Percentiles rank a stretch among this genome's conserved stretches.
phyloP scores from a whole-genome alignment of 2,329 filamentous ascomycete species.

The Paracorniculantispora psalliotae region DNA sequence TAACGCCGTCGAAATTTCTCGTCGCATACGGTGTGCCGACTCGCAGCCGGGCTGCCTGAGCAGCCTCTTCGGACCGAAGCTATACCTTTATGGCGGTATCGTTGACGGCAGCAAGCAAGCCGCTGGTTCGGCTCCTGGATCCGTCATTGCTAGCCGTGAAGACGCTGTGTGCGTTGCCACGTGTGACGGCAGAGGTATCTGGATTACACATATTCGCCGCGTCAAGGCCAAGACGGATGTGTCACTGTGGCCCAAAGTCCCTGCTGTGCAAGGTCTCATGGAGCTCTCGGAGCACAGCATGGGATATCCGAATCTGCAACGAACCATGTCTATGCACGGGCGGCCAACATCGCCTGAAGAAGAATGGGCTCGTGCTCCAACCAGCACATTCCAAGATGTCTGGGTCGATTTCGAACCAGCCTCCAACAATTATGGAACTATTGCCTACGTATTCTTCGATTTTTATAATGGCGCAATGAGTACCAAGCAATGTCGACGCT shows the following conservation, averaged over 20 bases:
- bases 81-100: slow-evolving; percentile 37
- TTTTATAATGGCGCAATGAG: slow-evolving; percentile 42
- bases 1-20: slow-evolving; percentile 32
- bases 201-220: slow-evolving; percentile 36
- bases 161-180: slow-evolving; percentile 33
- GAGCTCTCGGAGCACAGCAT: slow-evolving; percentile 21
- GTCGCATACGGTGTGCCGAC: slow-evolving; percentile 36
- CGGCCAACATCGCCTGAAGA: slow-evolving; percentile 15
- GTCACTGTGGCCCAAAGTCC: slow-evolving; percentile 37
- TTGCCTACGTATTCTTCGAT: slow-evolving; percentile 37
- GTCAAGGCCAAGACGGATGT: slow-evolving; percentile 33
- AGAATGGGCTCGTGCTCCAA: slow-evolving; percentile 25
- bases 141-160: slow-evolving; percentile 31
- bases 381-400: slow-evolving; percentile 34
- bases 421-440: slow-evolving; percentile 19
- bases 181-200: slow-evolving; percentile 34
- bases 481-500: slow-evolving; percentile 31
- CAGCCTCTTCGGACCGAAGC: slow-evolving; percentile 28
- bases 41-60: slow-evolving; percentile 38
- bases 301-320: slow-evolving; percentile 23
- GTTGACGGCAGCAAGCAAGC: slow-evolving; percentile 27
- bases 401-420: slow-evolving; percentile 30
- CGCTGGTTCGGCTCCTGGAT: slow-evolving; percentile 17
- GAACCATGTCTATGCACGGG: slow-evolving; percentile 15
- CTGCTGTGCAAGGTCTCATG: slow-evolving; percentile 29